phyloP scores from a whole-genome alignment of 345 rosid species.

The Gossypium raimondii region DNA sequence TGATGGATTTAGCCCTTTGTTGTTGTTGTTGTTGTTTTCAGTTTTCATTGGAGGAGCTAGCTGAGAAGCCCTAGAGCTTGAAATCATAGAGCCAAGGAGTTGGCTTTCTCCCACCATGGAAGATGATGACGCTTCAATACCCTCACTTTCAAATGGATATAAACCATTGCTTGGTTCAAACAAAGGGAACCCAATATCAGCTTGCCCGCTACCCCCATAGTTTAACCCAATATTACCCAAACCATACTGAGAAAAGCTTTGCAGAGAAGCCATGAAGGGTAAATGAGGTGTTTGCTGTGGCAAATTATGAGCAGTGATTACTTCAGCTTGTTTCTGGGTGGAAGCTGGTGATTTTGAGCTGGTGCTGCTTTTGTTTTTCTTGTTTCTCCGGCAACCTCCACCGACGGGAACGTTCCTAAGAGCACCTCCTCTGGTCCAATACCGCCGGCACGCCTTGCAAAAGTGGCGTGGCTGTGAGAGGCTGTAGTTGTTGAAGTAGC shows the following conservation, averaged over 20 bases:
- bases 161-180: slow-evolving; percentile 39
- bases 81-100: slow-evolving; percentile 21
- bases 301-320: slow-evolving; percentile 27
- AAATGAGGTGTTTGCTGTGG: slow-evolving; percentile 35
- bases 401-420: slow-evolving; percentile 75
- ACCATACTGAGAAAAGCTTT: slow-evolving; percentile 36
- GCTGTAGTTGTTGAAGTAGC: slow-evolving; percentile 82
- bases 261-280: slow-evolving; percentile 50
- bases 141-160: slow-evolving; percentile 41
- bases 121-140: slow-evolving; percentile 39
- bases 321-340: slow-evolving; percentile 33
- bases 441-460: slow-evolving; percentile 77
- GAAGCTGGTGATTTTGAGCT: slow-evolving; percentile 34
- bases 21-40: slow-evolving; percentile 30
- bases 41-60: slow-evolving; percentile 47
- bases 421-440: slow-evolving; percentile 81
- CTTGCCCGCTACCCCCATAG: slow-evolving; percentile 33
- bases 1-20: slow-evolving; percentile 33
- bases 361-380: slow-evolving; percentile 45
- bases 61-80: slow-evolving; percentile 56
- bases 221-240: slow-evolving; percentile 54
- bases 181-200: slow-evolving; percentile 48
- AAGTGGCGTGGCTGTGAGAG: slow-evolving; percentile 77
- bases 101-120: slow-evolving; percentile 30
- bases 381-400: slow-evolving; percentile 69